A percentile compares a stretch with the other conserved stretches of the same genome.
phyloP scores from a whole-genome alignment of 495 filamentous ascomycete genomes.

The Hapsidospora chrysogenum region DNA sequence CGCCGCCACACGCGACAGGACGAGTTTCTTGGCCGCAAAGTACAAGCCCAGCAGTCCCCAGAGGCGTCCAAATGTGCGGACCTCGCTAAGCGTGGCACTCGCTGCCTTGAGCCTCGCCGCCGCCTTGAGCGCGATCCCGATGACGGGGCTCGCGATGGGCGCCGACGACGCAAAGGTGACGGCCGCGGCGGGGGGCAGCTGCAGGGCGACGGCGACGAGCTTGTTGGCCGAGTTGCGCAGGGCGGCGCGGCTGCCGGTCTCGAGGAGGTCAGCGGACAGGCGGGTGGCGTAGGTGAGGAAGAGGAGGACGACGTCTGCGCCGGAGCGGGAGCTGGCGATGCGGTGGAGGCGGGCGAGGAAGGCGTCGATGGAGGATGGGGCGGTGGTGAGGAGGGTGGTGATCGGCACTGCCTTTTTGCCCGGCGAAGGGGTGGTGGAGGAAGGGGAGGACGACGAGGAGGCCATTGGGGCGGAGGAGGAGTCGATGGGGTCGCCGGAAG shows the following conservation, averaged over 20 bases:
- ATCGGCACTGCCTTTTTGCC: too few species aligned
- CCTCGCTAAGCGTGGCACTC: conserved; percentile 37
- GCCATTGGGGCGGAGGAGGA: too few species aligned
- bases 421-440: too few species aligned
- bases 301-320: conserved; percentile 44
- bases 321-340: conserved; percentile 38
- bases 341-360: conserved; percentile 34
- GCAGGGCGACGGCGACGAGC: conserved; percentile 21
- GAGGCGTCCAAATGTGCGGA: conserved; percentile 57
- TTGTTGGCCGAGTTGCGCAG: conserved; percentile 19
- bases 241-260: conserved; percentile 15
- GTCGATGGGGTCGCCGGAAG: too few species aligned
- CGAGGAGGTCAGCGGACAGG: conserved; percentile 25
- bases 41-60: conserved; percentile 69
- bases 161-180: conserved; percentile 16
- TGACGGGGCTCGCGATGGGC: conserved; percentile 15
- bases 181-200: conserved; percentile 19
- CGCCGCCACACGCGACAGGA: conserved; percentile 15
- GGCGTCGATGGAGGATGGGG: conserved; percentile 26
- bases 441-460: too few species aligned
- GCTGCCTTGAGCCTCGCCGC: conserved; percentile 31
- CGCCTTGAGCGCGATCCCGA: conserved; percentile 22
- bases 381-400: conserved; percentile 13
- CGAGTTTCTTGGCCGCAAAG: conserved; percentile 44
- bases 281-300: conserved; percentile 49